Evolutionary conservation across 1,139 yeast species (phyloP), one percentile per base, ranked within the genome.

Genomic region (Hyphopichia wangnamkhiaoensis): DNA sequence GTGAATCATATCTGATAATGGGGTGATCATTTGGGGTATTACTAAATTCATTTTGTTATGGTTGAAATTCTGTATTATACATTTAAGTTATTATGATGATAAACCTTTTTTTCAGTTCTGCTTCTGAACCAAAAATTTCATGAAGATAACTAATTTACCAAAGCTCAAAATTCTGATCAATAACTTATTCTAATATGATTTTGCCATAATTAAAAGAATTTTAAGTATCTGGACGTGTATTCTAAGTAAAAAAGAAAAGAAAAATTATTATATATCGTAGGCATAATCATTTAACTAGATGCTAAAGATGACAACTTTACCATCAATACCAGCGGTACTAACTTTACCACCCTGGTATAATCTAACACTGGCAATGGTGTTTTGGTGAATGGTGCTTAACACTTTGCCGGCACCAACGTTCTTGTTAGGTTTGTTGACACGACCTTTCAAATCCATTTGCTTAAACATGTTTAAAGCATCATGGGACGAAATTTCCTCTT

Each of bases 401-500:
- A 77, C 79, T 40, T 76, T 74, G 28, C 76, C 67, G 19, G 48
- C 49, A 58, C 74, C 54, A 18, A 69, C 65, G 13, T 47, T 48
- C 14, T 49, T 46, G 34, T 49, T 46, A 20, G 71, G 65, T 45
- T 74, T 69, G 48, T 76, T 71, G 38, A 79, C 82, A 43, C 88
- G 78, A 40, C 98, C 98, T 74, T 90, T 91, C 63, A 93, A 77
- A 65, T 93, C 99, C 76, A 93, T 74, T 64, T 93, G 96, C 64
- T 90, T 84, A 70, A 94, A 94, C 93, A 93, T 89, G 66, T 87
- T 87, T 60, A 93, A 77, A 12, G 98, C 98, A 45, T 90, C 84
- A 50, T 84, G 85, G 43, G 85, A 82, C 20, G 82, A 72, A 38
- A 79, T 73, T 56, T 84, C 93, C 41, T 72, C 79, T 28, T 75